Percentiles rank a stretch among this genome's conserved stretches.
Conservation (phyloP, 495 filamentous ascomycete species). For the Neurospora tetraspora region DNA sequence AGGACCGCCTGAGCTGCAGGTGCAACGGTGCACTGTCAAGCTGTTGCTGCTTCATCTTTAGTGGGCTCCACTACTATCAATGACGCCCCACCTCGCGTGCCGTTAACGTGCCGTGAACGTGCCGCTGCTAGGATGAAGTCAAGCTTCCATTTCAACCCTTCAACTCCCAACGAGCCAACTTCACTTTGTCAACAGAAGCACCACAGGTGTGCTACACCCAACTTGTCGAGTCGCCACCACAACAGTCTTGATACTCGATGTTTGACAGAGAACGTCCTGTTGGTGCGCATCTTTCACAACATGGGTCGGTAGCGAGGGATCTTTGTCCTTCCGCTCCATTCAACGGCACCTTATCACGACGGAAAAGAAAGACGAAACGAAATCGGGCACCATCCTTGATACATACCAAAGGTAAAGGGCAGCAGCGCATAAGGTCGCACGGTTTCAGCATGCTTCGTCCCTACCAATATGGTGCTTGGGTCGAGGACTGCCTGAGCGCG, state of each 20-base stretch:
- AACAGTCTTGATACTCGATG: neutral
- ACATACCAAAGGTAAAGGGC: neutral
- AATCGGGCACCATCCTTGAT: neutral
- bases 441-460: neutral
- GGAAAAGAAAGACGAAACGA: neutral
- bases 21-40: neutral
- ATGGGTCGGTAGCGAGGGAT: neutral
- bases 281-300: neutral
- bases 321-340: neutral
- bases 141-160: neutral
- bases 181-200: neutral
- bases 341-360: neutral
- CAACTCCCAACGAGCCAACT: neutral
- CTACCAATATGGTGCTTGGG: neutral
- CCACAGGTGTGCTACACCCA: neutral
- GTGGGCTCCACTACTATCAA: neutral
- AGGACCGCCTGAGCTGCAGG: neutral
- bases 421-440: neutral
- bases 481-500: neutral
- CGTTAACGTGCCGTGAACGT: neutral
- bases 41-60: neutral
- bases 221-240: neutral
- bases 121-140: too few relatives aligned
- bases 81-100: neutral
- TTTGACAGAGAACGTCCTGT: neutral